Evolutionary conservation across 1,139 yeast genomes (phyloP).

Genomic region (Kurtzmaniella natalensis): DNA sequence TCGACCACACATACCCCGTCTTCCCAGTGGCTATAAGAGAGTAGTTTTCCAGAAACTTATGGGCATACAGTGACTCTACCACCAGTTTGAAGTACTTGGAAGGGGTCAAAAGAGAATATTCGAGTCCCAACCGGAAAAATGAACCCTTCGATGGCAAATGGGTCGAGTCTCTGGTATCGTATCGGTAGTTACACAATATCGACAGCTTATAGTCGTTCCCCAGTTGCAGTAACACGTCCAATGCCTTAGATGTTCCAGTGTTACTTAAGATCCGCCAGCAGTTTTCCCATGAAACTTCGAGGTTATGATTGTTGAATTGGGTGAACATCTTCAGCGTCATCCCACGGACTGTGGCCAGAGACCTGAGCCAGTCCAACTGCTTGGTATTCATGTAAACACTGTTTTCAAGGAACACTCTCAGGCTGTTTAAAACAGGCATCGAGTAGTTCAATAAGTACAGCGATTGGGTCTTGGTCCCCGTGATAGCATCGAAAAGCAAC

Average conservation of each 20-base stretch:
- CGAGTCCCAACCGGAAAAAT: conserved; percentile 50
- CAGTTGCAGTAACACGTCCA: conserved; percentile 38
- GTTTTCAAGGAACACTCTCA: conserved; percentile 52
- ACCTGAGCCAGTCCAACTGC: conserved; percentile 63
- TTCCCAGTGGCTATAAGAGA: conserved; percentile 41
- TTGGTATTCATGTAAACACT: conserved; percentile 56
- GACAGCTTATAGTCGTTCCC: conserved; percentile 63
- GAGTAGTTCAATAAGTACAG: conserved; percentile 62
- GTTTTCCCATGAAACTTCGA: conserved; percentile 61
- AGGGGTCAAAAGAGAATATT: conserved; percentile 45
- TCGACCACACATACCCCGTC: conserved; percentile 48
- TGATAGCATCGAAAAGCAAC: conserved; percentile 67
- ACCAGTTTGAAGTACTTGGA: conserved; percentile 39
- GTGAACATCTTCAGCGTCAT: conserved; percentile 47
- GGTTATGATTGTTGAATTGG: conserved; percentile 14
- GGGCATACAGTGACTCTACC: conserved; percentile 45
- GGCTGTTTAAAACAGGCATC: conserved; percentile 55
- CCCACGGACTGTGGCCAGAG: conserved; percentile 59
- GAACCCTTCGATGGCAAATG: conserved; percentile 59
- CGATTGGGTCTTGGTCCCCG: conserved; percentile 77
- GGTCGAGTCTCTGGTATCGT: conserved; percentile 55
- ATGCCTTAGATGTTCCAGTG: conserved; percentile 27
- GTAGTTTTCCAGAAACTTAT: conserved; percentile 12
- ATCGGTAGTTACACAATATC: conserved; percentile 43
- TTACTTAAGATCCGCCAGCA: conserved; percentile 58